phyloP scores from a whole-genome alignment of 306 rosid species.

The Vigna reflexopilosa region DNA sequence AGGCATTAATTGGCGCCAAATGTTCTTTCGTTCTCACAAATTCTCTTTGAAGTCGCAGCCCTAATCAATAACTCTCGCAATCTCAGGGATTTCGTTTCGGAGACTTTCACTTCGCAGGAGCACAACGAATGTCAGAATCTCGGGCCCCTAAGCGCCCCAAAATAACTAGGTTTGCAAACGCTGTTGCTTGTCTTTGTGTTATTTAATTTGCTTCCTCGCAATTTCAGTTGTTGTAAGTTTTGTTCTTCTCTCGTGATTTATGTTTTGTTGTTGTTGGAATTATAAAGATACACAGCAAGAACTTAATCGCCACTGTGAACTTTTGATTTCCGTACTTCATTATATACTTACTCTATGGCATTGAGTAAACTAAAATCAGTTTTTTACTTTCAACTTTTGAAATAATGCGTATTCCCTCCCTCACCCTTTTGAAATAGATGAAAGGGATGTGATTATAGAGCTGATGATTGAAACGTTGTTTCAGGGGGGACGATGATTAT shows the following conservation, averaged over 20 bases:
- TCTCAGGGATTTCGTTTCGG: slow-evolving; percentile 32
- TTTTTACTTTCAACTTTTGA: not conserved
- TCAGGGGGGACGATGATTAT: slow-evolving; percentile 95
- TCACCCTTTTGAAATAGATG: not conserved
- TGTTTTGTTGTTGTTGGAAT: slow-evolving; percentile 3
- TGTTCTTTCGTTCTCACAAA: not conserved
- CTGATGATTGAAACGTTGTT: slow-evolving; percentile 42
- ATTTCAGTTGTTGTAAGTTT: slow-evolving; percentile 1
- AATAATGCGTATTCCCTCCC: not conserved
- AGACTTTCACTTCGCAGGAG: not conserved
- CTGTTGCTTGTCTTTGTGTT: not conserved
- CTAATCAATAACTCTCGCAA: slow-evolving; percentile 45
- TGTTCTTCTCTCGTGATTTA: not conserved
- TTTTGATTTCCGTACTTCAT: not conserved
- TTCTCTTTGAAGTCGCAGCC: slow-evolving; percentile 42
- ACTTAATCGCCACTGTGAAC: not conserved
- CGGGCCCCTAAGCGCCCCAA: slow-evolving; percentile 78
- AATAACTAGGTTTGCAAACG: slow-evolving; percentile 59
- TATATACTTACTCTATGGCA: not conserved
- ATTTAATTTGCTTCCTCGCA: not conserved
- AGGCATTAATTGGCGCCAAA: slow-evolving; percentile 42
- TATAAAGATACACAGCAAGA: not conserved
- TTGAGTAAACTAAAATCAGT: not conserved
- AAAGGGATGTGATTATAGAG: slow-evolving; percentile 17
- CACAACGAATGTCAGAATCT: slow-evolving; percentile 61